Evolutionary conservation across 345 rosid species (phyloP).

Genomic region (Brassica juncea): DNA sequence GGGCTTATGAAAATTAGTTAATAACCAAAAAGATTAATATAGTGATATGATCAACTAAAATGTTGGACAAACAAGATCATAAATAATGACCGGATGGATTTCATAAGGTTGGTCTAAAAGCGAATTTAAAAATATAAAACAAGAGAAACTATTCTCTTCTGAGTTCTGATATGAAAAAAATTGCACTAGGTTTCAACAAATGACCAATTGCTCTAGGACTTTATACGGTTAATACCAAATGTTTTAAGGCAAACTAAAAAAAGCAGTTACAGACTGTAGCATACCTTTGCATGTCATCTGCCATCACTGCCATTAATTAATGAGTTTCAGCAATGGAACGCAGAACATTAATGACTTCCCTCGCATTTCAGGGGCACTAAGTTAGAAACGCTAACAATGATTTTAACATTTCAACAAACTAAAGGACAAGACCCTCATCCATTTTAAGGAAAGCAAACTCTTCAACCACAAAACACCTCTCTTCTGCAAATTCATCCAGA

Average conservation of each 20-base stretch:
- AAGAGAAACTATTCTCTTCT: background rate
- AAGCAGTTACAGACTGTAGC: background rate
- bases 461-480: background rate
- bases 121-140: background rate
- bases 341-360: background rate
- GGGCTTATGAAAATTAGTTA: background rate
- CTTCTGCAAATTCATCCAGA: background rate
- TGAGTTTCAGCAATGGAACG: background rate
- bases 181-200: background rate
- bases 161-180: background rate
- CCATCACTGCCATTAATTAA: background rate
- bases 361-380: background rate
- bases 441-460: background rate
- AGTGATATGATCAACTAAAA: slow-evolving; percentile 55
- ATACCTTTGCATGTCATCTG: background rate
- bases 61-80: background rate
- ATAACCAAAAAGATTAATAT: slow-evolving; percentile 3
- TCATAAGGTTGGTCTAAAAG: background rate
- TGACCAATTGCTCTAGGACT: background rate
- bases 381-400: background rate
- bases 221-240: background rate
- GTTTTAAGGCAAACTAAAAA: background rate
- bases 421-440: background rate
- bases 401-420: background rate
- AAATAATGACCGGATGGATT: background rate